Base-by-base conservation (phyloP, 2,329 filamentous ascomycete species). In the Penicillium concentricum region DNA sequence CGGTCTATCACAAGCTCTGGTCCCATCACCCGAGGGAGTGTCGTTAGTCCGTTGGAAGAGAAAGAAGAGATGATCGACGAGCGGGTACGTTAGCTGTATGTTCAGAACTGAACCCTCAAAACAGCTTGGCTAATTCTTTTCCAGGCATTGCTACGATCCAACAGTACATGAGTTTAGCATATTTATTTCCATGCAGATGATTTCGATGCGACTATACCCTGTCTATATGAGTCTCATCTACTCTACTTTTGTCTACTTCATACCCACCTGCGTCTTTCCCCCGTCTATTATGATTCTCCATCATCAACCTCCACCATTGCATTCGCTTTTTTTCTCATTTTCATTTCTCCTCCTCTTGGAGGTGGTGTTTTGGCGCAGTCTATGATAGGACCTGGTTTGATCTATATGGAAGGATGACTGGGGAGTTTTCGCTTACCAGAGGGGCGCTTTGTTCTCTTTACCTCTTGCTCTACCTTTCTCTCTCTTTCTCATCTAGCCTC, bases 1-100 rank as follows among this genome's bases (percentile, higher is more conserved):
- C 82, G 90, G 58, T 83, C 90, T 16, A 84, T 87, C 65, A 92
- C 89, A n/a, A 87, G 86, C 55, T 82, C 83, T 43, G 88, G 87
- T 47, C 80, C 83, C 12, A 75, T 86, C 55, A 78, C 75, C 46
- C 76, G 76, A 46, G 80, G 81, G 18, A 84, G 80, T 60, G 73
- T 82, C 54, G 85, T 86, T 51, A 90, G 86, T 71, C 87, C 88
- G 26, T 79, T 82, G 30, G 76, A 88, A 51, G 76, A 87, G 50
- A 84, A 82, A 56, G 81, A 83, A 68, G 82, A 82, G 44, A 86
- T 90, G 78, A 84, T 79, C 69, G 74, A 84, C 63, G 78, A 83
- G 68, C 77, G 81, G 73, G 82, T 84, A 73, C 75, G 80, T 67
- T 61, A 57, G 55, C 57, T 57, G 56, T 56, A 60, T 59, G 51